phyloP scores from a whole-genome alignment of 441 rosid species.

The Codiaeum variegatum region DNA sequence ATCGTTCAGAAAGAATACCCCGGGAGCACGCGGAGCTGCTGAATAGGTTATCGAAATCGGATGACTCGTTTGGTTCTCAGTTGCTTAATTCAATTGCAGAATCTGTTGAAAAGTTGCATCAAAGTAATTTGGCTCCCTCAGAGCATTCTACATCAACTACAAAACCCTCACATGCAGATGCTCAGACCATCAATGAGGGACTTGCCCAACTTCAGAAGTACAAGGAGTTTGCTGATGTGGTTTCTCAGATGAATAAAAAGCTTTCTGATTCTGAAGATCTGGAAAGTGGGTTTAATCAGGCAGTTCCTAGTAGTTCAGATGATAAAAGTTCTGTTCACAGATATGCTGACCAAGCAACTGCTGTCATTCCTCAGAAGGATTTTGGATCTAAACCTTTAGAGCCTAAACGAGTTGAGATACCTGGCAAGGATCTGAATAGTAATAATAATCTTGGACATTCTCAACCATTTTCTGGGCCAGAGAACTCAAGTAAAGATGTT shows the following conservation, averaged over 20 bases:
- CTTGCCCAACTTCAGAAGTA: slow-evolving; percentile 38
- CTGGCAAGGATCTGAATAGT: slow-evolving; percentile 11
- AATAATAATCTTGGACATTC: slow-evolving; percentile 18
- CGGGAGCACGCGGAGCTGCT: slow-evolving; percentile 60
- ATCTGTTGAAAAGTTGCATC: slow-evolving; percentile 40
- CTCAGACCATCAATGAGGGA: slow-evolving; percentile 37
- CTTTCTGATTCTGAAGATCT: slow-evolving; percentile 36
- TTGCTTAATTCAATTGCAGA: slow-evolving; percentile 44
- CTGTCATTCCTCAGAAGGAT: slow-evolving; percentile 20
- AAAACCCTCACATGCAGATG: slow-evolving; percentile 26
- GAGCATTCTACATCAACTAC: slow-evolving; percentile 27
- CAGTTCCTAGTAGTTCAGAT: slow-evolving; percentile 28
- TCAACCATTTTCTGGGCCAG: slow-evolving; percentile 25
- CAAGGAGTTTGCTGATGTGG: slow-evolving; percentile 38
- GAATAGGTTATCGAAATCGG: slow-evolving; percentile 72
- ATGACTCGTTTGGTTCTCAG: slow-evolving; percentile 80
- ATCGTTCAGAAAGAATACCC: slow-evolving; percentile 71
- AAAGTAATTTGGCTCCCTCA: slow-evolving; percentile 23
- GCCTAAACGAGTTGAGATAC: slow-evolving; percentile 16
- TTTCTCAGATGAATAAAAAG: slow-evolving; percentile 35
- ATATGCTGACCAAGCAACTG: slow-evolving; percentile 30
- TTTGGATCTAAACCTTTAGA: slow-evolving; percentile 25
- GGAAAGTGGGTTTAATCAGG: slow-evolving; percentile 32
- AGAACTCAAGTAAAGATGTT: slow-evolving; percentile 33
- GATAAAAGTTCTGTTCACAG: slow-evolving; percentile 30